phyloP scores from a whole-genome alignment of 2,329 filamentous ascomycete species.

The Simplicillium sp. region DNA sequence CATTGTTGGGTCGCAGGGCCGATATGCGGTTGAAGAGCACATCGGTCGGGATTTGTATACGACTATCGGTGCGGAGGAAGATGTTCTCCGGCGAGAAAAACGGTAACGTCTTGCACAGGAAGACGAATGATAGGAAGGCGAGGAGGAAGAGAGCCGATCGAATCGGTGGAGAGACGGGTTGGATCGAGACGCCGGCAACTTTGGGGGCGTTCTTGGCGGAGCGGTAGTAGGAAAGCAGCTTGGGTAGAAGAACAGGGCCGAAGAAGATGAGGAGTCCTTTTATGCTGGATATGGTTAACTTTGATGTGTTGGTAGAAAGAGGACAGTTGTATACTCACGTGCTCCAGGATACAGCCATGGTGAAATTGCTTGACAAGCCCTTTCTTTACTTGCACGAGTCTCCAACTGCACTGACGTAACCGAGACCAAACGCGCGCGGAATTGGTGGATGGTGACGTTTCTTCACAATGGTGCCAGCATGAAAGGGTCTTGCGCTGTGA shows the following conservation, averaged over 20 bases:
- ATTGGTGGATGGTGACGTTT: too few species aligned
- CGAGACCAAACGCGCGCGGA: too few species aligned
- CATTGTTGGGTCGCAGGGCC: conserved; percentile 35
- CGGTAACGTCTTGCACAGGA: conserved; percentile 55
- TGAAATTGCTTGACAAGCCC: neutral
- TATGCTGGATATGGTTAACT: conserved; percentile 26
- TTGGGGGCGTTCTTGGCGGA: conserved; percentile 34
- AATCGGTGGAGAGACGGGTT: conserved; percentile 43
- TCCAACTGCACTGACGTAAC: too few species aligned
- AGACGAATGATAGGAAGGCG: conserved; percentile 31
- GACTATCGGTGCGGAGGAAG: conserved; percentile 67
- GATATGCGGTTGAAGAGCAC: conserved; percentile 72
- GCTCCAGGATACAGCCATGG: conserved; percentile 4
- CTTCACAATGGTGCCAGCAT: too few species aligned
- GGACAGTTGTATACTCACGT: conserved; percentile 7
- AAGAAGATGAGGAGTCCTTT: conserved; percentile 52
- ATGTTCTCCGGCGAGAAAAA: conserved; percentile 68
- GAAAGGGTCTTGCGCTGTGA: too few species aligned
- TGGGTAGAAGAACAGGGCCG: conserved; percentile 63
- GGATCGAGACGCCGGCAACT: conserved; percentile 36
- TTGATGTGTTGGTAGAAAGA: neutral
- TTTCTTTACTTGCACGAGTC: too few species aligned
- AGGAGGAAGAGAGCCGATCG: conserved; percentile 53
- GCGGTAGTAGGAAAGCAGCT: conserved; percentile 55
- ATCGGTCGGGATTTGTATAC: conserved; percentile 76